A percentile compares a stretch with the other conserved stretches of the same genome.
Evolutionary conservation across 1,139 yeast genomes (phyloP).

Genomic region (Kodamaea sp.): DNA sequence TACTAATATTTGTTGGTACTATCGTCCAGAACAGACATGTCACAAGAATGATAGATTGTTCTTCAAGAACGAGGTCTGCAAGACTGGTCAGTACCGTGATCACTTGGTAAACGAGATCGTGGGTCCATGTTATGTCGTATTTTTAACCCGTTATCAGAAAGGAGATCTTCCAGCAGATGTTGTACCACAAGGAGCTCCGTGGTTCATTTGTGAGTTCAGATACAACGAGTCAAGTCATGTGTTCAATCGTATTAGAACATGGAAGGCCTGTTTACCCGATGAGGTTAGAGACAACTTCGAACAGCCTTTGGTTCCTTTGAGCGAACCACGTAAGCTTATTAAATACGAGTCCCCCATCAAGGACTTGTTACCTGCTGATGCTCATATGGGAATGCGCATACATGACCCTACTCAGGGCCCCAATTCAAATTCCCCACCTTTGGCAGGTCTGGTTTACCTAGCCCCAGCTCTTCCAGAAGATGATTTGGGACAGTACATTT

Average conservation of each 20-base stretch:
- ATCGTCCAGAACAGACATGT: conserved; percentile 96
- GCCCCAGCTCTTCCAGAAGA: conserved; percentile 76
- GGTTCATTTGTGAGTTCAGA: conserved; percentile 93
- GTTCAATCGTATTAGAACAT: conserved; percentile 92
- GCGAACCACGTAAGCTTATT: conserved; percentile 64
- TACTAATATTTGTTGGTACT: conserved; percentile 97
- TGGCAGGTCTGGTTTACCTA: conserved; percentile 85
- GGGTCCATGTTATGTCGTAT: conserved; percentile 93
- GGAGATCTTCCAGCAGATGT: conserved; percentile 80
- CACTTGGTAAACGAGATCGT: conserved; percentile 85
- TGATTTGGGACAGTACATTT: conserved; percentile 72
- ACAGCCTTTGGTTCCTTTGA: conserved; percentile 62
- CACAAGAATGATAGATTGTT: conserved; percentile 88
- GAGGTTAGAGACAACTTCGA: conserved; percentile 88
- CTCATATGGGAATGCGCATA: conserved; percentile 68
- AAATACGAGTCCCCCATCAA: conserved; percentile 83
- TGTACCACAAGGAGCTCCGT: conserved; percentile 71
- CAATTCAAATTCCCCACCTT: conserved; percentile 78
- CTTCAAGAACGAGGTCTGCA: conserved; percentile 91
- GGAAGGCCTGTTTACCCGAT: conserved; percentile 98
- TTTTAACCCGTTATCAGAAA: conserved; percentile 89
- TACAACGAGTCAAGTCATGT: conserved; percentile 88
- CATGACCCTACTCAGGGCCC: conserved; percentile 85
- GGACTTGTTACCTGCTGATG: conserved; percentile 70
- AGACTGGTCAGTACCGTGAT: conserved; percentile 95